Base-by-base conservation (phyloP, 768 basidiomycete species). In the Tulasnella sp. region DNA sequence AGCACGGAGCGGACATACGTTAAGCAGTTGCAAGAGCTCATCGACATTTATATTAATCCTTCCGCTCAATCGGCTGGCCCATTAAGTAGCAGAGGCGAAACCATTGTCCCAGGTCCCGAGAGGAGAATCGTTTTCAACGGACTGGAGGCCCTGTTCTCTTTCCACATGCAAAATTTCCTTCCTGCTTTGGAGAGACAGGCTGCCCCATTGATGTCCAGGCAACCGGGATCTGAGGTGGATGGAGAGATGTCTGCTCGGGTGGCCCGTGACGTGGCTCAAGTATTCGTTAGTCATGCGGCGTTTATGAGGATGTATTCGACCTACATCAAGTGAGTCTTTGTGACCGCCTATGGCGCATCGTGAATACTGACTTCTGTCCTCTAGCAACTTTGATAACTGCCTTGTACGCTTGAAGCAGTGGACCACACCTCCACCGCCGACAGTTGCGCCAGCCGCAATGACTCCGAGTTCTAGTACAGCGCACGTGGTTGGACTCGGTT, bases 231-330 rank as follows among this genome's bases (percentile, higher is more conserved):
- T 24, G 95, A 96, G 83, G 86, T 88, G 4, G 92, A 94, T 81
- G 96, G 95, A 0, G 90, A 91, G 80, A 84, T 94, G 50, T 95
- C 96, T 0, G 85, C 92, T 77, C 88, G 88, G 72, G 94, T 95
- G 20, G 95, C 95, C 0, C 93, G 90, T 81, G 89, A 91, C 20
- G 93, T 99, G 50, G 97, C 95, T 9, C 90, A 93, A 80, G 96
- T 95, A 73, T 99, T 99, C 86, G 87, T 95, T 78, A 94, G 93
- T 77, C 96, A 99, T 86, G 95, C 96, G 42, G 96, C 97, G 5
- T 98, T 98, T 88, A 96, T 99, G 95, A 95, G 89, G 87, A 98
- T 99, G 94, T 99, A 99, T 85, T 96, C 96, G 44, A 94, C 93
- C 69, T 99, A 98, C 85, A 97, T 97, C 89, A 98, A 99, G 95